A percentile compares a stretch with the other conserved stretches of the same genome.
phyloP scores from a whole-genome alignment of 2,329 filamentous ascomycete species.

The Clonostachys sp. region DNA sequence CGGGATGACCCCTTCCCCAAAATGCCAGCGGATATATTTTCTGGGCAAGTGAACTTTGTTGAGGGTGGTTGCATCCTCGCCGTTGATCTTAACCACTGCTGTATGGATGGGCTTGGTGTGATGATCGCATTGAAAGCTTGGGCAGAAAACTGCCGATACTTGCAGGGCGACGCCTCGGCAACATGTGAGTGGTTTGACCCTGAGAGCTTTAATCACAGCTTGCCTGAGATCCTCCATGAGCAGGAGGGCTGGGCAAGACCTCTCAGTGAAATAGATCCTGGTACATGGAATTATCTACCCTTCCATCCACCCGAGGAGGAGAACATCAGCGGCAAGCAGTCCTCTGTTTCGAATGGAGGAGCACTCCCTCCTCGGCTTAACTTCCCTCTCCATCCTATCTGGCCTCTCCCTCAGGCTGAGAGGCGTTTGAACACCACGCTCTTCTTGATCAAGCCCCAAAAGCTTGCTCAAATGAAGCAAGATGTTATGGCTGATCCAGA shows the following conservation, averaged over 20 bases:
- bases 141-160: slow-evolving; percentile 20
- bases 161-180: slow-evolving; percentile 14
- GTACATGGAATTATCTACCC: slow-evolving; percentile 15
- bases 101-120: slow-evolving; percentile 18
- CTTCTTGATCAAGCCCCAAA: slow-evolving; percentile 22
- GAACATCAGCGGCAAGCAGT: neutral
- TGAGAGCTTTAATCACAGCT: slow-evolving; percentile 19
- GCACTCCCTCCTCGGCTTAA: slow-evolving; percentile 11
- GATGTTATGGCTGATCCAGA: slow-evolving; percentile 15
- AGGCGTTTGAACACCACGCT: slow-evolving; percentile 17
- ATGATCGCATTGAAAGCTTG: slow-evolving; percentile 18
- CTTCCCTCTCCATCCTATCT: slow-evolving; percentile 16
- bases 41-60: slow-evolving; percentile 22
- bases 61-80: slow-evolving; percentile 20
- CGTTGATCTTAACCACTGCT: slow-evolving; percentile 14
- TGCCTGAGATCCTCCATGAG: slow-evolving; percentile 18
- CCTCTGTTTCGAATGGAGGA: neutral
- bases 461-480: slow-evolving; percentile 17
- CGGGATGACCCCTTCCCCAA: slow-evolving; percentile 11
- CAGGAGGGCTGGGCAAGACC: slow-evolving; percentile 12
- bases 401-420: slow-evolving; percentile 19
- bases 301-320: slow-evolving; percentile 9
- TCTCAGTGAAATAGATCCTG: slow-evolving; percentile 14
- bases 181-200: slow-evolving; percentile 17
- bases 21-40: slow-evolving; percentile 18